Percentiles rank a stretch among this genome's conserved stretches.
These are phyloP conservation scores for Parathielavia hyrcaniae DNA, from an alignment of 495 filamentous ascomycete genomes.

Conservation along the genomic window DNA sequence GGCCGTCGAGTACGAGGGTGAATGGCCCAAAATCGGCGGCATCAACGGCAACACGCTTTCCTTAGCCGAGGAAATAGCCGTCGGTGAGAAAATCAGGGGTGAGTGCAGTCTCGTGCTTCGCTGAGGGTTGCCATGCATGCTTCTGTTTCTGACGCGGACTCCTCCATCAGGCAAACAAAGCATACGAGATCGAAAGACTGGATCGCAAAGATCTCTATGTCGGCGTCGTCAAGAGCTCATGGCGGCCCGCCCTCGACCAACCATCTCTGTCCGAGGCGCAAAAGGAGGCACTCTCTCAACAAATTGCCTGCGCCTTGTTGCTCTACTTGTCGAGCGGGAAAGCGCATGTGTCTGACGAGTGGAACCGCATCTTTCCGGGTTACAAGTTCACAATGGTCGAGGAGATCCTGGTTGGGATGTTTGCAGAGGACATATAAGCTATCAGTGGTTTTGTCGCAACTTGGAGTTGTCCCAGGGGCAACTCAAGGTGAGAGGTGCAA, in stretches of 20 bases:
- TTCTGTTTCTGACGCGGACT: background rate
- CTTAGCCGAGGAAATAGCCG: background rate
- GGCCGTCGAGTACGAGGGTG: constrained; percentile 12
- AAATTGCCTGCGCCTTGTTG: constrained; percentile 28
- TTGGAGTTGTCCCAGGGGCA: no score
- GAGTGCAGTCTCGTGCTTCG: background rate
- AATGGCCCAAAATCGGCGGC: constrained; percentile 13
- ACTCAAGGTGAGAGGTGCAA: no score
- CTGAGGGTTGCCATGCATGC: background rate
- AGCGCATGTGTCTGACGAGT: constrained; percentile 43
- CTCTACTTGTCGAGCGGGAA: constrained; percentile 36
- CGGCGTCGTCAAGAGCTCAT: constrained; percentile 42
- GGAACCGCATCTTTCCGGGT: constrained; percentile 47
- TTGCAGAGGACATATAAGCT: background rate
- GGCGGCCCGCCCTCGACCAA: constrained; percentile 37
- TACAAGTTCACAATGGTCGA: constrained; percentile 45
- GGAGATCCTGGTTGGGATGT: constrained; percentile 35
- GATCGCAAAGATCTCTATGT: constrained; percentile 18
- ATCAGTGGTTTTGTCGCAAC: no score
- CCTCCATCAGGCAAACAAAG: background rate
- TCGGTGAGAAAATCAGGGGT: constrained; percentile 12
- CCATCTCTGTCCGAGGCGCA: constrained; percentile 38
- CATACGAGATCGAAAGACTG: background rate
- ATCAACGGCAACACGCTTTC: constrained; percentile 12
- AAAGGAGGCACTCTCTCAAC: constrained; percentile 24